A percentile compares a stretch with the other conserved stretches of the same genome.
Conservation (phyloP, 805 yeast genomes). For the Yarrowia divulgata region DNA sequence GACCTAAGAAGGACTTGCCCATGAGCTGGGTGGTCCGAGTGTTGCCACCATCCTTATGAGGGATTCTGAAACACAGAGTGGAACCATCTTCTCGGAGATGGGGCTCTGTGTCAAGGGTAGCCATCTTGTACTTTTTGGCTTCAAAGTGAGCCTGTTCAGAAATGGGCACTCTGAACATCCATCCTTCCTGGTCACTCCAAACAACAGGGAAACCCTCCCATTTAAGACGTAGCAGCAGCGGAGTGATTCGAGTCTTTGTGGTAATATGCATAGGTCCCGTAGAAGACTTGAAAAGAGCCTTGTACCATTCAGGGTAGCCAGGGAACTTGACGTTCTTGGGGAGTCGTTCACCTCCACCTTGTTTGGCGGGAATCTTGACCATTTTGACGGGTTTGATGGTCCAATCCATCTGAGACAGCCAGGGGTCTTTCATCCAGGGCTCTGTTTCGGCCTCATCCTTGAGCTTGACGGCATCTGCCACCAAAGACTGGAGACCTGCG, state of each 20-base stretch:
- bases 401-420: conserved; percentile 95
- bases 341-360: conserved; percentile 55
- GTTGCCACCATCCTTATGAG: conserved; percentile 84
- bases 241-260: conserved; percentile 75
- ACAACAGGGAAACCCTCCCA: conserved; percentile 87
- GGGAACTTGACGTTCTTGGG: conserved; percentile 72
- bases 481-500: conserved; percentile 63
- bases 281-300: conserved; percentile 58
- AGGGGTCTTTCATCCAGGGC: conserved; percentile 68
- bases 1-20: conserved; percentile 74
- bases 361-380: conserved; percentile 65
- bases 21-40: conserved; percentile 77
- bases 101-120: conserved; percentile 41
- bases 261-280: conserved; percentile 63
- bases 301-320: conserved; percentile 95
- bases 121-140: conserved; percentile 47
- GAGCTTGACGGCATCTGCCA: conserved; percentile 62
- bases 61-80: conserved; percentile 66
- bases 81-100: conserved; percentile 48
- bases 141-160: conserved; percentile 48
- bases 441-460: conserved; percentile 54
- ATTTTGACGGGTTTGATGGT: conserved; percentile 62
- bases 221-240: conserved; percentile 73
- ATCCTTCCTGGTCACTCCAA: conserved; percentile 82
- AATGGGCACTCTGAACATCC: conserved; percentile 77